These are phyloP conservation scores for Sesbania bispinosa DNA, from an alignment of 306 rosid genomes.

Conservation along the genomic window DNA sequence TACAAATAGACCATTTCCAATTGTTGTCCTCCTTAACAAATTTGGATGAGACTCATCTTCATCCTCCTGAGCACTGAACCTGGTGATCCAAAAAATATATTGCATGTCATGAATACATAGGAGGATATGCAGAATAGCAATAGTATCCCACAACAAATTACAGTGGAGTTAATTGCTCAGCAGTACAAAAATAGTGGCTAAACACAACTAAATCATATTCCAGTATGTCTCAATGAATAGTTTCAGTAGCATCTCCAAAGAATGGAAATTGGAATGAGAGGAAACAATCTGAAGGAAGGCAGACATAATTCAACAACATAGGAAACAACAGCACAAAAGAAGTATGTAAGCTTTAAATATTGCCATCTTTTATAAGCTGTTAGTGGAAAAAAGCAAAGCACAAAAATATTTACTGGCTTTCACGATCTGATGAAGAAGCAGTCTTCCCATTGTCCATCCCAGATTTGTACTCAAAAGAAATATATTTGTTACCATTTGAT, in stretches of 20 bases:
- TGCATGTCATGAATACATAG: slow-evolving; percentile 4
- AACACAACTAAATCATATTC: slow-evolving; percentile 17
- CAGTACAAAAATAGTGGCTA: neutral
- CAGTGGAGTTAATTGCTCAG: neutral
- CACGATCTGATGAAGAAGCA: slow-evolving; percentile 93
- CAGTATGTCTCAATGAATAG: neutral
- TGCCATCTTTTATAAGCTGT: slow-evolving; percentile 9
- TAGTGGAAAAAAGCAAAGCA: slow-evolving; percentile 11
- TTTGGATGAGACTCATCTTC: slow-evolving; percentile 81
- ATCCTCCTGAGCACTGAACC: slow-evolving; percentile 97
- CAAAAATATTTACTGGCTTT: slow-evolving; percentile 81
- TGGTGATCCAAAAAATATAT: slow-evolving; percentile 25
- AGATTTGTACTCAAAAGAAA: slow-evolving; percentile 94
- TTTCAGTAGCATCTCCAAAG: slow-evolving; percentile 24
- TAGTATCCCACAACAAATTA: slow-evolving; percentile 4
- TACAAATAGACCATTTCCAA: slow-evolving; percentile 76
- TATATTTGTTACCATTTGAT: slow-evolving; percentile 85
- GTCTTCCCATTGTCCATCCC: slow-evolving; percentile 98
- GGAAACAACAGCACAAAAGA: slow-evolving; percentile 11
- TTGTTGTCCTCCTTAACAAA: slow-evolving; percentile 81
- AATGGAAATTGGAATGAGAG: slow-evolving; percentile 16
- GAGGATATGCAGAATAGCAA: neutral
- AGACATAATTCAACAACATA: slow-evolving; percentile 9
- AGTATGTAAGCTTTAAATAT: neutral
- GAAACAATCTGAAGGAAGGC: slow-evolving; percentile 24